Conservation (phyloP, 2,329 filamentous ascomycete species). For the Penicillium italicum region DNA sequence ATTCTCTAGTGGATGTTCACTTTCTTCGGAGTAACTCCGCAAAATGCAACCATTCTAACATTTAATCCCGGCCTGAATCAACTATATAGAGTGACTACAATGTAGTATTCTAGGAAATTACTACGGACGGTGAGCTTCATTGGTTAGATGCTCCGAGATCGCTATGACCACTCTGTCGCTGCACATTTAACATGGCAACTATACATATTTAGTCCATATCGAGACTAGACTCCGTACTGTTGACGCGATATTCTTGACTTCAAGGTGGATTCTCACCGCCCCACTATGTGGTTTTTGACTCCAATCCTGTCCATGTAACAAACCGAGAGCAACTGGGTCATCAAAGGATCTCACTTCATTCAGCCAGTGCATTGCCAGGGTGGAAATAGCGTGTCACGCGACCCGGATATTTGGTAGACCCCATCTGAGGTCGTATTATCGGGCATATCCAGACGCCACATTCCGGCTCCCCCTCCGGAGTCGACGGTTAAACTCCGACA, state of each 20-base stretch:
- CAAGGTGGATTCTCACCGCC: conserved; percentile 12
- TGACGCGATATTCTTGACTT: background rate
- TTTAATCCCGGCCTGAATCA: no score
- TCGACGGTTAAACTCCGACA: background rate
- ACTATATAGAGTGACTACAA: no score
- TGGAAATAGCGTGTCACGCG: background rate
- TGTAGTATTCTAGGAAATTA: background rate
- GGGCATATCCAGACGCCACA: background rate
- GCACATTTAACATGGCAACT: background rate
- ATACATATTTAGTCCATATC: background rate
- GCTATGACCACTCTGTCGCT: background rate
- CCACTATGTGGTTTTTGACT: conserved; percentile 3
- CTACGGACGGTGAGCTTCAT: background rate
- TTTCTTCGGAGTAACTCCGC: background rate
- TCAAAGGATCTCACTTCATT: background rate
- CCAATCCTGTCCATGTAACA: background rate
- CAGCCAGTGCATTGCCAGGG: background rate
- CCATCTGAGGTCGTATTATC: background rate
- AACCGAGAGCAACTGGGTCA: background rate
- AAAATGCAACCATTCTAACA: background rate
- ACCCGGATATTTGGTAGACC: background rate
- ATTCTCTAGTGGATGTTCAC: no score
- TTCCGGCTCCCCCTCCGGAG: background rate
- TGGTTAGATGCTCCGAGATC: background rate
- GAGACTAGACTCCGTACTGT: background rate